Conservation (phyloP, 495 filamentous ascomycete species). For the Daldinia loculata region DNA sequence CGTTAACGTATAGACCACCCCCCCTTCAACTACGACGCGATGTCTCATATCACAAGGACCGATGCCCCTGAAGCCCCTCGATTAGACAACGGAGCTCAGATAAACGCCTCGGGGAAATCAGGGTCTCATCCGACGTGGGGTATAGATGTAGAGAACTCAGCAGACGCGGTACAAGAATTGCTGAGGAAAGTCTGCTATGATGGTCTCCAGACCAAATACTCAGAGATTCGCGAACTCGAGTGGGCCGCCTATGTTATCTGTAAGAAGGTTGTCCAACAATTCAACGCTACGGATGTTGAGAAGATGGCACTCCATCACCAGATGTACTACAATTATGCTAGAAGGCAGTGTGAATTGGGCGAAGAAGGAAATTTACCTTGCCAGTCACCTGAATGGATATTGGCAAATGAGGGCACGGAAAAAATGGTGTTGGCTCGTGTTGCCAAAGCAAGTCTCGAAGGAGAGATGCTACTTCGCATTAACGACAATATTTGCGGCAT, state of each 20-base stretch:
- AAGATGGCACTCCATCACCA: not conserved
- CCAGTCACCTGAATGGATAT: not conserved
- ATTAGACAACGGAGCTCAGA: not conserved
- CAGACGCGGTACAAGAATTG: not conserved
- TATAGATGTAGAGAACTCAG: not conserved
- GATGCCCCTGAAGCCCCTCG: too few species aligned
- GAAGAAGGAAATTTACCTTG: not conserved
- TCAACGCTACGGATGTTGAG: not conserved
- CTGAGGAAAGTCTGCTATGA: not conserved
- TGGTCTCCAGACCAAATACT: not conserved
- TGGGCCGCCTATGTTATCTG: not conserved
- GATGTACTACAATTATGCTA: not conserved
- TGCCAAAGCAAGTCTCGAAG: not conserved
- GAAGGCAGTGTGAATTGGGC: not conserved
- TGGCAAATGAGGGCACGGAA: not conserved
- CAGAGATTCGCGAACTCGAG: not conserved
- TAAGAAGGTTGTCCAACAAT: not conserved
- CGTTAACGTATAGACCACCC: too few species aligned
- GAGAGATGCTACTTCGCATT: not conserved
- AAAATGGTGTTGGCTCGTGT: not conserved
- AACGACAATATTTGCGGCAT: not conserved
- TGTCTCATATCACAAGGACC: not conserved
- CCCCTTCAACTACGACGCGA: not conserved
- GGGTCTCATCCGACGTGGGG: not conserved
- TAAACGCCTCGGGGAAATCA: not conserved